phyloP scores from a whole-genome alignment of 371 early-diverging fungal species.

The Mortierella sp. region DNA sequence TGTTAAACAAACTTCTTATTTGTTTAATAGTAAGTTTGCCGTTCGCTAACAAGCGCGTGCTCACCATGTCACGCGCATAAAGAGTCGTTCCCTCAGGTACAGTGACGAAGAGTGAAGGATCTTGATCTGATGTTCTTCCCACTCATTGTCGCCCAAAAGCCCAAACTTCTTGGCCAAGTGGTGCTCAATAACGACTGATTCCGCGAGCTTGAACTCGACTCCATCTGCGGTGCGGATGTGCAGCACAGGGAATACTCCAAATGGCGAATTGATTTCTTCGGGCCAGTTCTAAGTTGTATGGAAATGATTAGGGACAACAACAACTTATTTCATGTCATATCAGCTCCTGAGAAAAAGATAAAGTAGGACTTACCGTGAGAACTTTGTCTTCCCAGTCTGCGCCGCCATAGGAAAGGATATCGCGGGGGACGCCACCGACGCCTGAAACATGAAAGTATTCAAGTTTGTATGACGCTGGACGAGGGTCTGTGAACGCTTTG shows the following conservation, averaged over 20 bases:
- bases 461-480: constrained; percentile 26
- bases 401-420: constrained; percentile 36
- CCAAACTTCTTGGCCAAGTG: constrained; percentile 40
- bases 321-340: neutral
- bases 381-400: constrained; percentile 30
- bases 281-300: constrained; percentile 27
- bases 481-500: constrained; percentile 16
- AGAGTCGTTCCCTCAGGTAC: constrained; percentile 38
- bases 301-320: neutral
- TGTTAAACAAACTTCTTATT: too few species aligned
- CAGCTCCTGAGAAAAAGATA: neutral
- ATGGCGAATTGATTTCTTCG: constrained; percentile 13
- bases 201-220: constrained; percentile 18
- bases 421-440: constrained; percentile 27
- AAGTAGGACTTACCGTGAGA: constrained; percentile 17
- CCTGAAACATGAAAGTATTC: constrained; percentile 35
- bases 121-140: constrained; percentile 50
- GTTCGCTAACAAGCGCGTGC: neutral
- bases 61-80: constrained; percentile 42
- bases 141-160: constrained; percentile 43
- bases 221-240: constrained; percentile 33
- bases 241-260: constrained; percentile 37
- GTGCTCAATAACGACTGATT: constrained; percentile 30
- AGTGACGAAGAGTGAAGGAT: constrained; percentile 28
- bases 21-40: too few species aligned